Conservation (phyloP, 164 flowering plant genomes). For the Vitis cinerea region DNA sequence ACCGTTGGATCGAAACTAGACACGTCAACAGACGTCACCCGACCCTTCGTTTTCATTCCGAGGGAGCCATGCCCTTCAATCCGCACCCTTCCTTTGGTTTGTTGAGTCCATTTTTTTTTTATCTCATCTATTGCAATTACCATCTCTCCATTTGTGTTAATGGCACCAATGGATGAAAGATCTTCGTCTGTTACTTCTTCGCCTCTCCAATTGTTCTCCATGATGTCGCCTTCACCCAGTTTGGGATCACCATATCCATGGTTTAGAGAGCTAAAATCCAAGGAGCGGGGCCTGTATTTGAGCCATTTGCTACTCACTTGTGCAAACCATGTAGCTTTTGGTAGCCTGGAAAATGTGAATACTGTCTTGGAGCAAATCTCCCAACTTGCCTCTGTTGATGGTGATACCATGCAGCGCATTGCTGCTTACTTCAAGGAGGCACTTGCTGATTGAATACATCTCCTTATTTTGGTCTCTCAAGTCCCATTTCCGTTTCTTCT, state of each 20-base stretch:
- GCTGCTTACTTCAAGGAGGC: conserved; percentile 53
- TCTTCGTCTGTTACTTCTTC: conserved; percentile 49
- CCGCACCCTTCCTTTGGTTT: too few relatives aligned
- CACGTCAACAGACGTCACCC: too few relatives aligned
- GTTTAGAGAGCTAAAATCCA: conserved; percentile 47
- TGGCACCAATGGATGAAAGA: conserved; percentile 44
- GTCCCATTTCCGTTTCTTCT: too few relatives aligned
- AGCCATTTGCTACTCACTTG: conserved; percentile 46
- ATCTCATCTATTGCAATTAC: neutral
- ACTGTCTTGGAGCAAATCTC: conserved; percentile 48
- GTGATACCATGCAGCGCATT: conserved; percentile 61
- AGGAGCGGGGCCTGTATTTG: conserved; percentile 55
- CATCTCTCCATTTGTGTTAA: neutral
- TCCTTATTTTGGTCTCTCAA: too few relatives aligned
- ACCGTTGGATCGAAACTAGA: too few relatives aligned
- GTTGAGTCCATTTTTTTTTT: neutral
- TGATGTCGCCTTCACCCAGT: conserved; percentile 45
- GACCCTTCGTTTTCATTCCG: too few relatives aligned
- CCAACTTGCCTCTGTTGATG: conserved; percentile 45
- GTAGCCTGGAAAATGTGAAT: conserved; percentile 49
- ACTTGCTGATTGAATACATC: conserved; percentile 37
- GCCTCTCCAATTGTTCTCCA: conserved; percentile 43
- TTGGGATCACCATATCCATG: conserved; percentile 43
- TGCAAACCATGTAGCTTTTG: conserved; percentile 45
- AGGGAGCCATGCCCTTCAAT: too few relatives aligned